Evolutionary conservation across 2,329 filamentous ascomycete genomes (phyloP).

Genomic region (Thelonectria rubi): DNA sequence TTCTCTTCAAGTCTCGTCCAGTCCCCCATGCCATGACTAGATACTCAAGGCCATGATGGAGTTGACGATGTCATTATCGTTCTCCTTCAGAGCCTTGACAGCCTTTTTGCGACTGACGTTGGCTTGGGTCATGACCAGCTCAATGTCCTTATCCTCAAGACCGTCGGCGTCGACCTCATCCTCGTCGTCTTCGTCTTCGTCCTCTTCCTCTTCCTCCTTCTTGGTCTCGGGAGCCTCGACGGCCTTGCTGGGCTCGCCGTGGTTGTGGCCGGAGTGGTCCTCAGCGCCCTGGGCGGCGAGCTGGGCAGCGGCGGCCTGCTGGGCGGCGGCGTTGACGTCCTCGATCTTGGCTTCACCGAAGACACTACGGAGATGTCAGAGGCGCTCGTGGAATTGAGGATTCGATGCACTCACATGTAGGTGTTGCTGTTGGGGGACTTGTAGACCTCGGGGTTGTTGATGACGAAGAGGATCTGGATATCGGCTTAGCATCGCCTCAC

Average conservation of each 20-base stretch:
- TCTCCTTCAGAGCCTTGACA: slow-evolving; percentile 97
- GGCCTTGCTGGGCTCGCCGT: slow-evolving; percentile 73
- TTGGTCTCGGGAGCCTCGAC: slow-evolving; percentile 70
- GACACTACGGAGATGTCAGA: slow-evolving; percentile 68
- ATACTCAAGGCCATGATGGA: slow-evolving; percentile 98
- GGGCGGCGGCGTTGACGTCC: slow-evolving; percentile 98
- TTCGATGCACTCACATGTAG: slow-evolving; percentile 83
- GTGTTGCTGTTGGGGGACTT: slow-evolving; percentile 99
- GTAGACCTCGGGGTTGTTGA: slow-evolving; percentile 99
- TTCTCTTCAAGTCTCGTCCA: slow-evolving; percentile 38
- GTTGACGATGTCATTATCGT: slow-evolving; percentile 99
- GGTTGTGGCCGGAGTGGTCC: slow-evolving; percentile 76
- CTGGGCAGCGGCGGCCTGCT: slow-evolving; percentile 95
- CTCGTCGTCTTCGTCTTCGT: slow-evolving; percentile 88
- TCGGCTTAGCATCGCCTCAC: slow-evolving; percentile 34
- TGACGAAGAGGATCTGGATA: slow-evolving; percentile 93
- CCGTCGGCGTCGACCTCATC: slow-evolving; percentile 96
- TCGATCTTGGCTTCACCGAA: slow-evolving; percentile 99
- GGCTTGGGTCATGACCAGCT: slow-evolving; percentile 98
- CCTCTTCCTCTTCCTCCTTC: slow-evolving; percentile 77
- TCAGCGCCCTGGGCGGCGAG: slow-evolving; percentile 76
- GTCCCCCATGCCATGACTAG: slow-evolving; percentile 54
- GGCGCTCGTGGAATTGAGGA: not conserved
- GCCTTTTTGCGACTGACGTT: slow-evolving; percentile 98
- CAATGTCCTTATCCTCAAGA: slow-evolving; percentile 98